Base-by-base conservation (phyloP, 139 green algal genomes). In the Zygnema cylindricum region DNA sequence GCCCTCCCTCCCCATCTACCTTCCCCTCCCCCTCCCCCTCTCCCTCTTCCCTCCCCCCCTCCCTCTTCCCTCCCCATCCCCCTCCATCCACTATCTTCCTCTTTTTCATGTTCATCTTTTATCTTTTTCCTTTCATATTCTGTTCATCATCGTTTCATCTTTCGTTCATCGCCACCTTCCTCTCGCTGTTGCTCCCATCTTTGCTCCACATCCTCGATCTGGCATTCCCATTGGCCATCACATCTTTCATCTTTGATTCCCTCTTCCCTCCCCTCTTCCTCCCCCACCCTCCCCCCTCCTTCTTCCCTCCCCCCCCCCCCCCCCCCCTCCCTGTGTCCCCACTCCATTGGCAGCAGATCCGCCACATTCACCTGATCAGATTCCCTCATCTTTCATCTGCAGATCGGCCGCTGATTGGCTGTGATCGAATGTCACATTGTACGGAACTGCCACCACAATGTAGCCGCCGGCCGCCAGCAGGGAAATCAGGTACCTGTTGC, bases 381-480 rank as follows among this genome's bases (percentile, higher is more conserved):
- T n/a, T n/a, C n/a, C n/a, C n/a, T n/a, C n/a, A n/a, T n/a, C n/a
- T n/a, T n/a, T n/a, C n/a, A n/a, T n/a, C n/a, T n/a, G n/a, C n/a
- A n/a, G n/a, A n/a, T n/a, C n/a, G n/a, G n/a, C n/a, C n/a, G n/a
- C n/a, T n/a, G n/a, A n/a, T 35, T 25, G 30, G 25, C 30, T 73
- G 57, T 73, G 57, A 30, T 73, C 57, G 57, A 73, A 73, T 73
- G 57, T 73, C 30, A 73, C 30, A 73, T 73, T 73, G 57, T 73
- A 73, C 30, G 57, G 57, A 73, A 30, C 30, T 25, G 57, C 57
- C 57, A 73, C 57, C 57, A 73, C 57, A 25, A 73, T 25, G 30
- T 73, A 73, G 57, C 57, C 57, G 30, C 30, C 57, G 30, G 25
- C 30, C 30, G 57, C 57, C 25, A 73, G 57, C 25, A 73, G 57